Evolutionary conservation across 2,329 filamentous ascomycete species (phyloP).

Genomic region (Paracamarosporium sp.): DNA sequence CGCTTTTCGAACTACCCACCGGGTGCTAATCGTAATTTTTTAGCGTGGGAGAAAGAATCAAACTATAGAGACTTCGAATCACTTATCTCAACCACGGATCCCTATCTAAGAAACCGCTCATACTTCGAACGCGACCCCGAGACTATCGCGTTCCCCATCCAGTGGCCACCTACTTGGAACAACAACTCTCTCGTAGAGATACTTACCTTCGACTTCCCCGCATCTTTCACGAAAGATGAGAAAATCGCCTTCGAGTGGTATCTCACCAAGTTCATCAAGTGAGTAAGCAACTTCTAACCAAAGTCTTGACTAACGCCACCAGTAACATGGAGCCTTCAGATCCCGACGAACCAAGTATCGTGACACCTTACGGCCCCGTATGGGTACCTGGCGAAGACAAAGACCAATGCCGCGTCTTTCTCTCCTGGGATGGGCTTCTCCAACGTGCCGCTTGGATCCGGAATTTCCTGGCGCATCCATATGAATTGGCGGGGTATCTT

Average conservation of each 20-base stretch:
- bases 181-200: not conserved
- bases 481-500: not conserved
- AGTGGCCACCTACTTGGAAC: not conserved
- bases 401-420: not conserved
- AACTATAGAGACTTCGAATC: not conserved
- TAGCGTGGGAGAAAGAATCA: not conserved
- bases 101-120: not conserved
- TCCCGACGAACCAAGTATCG: not conserved
- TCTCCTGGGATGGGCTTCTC: not conserved
- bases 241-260: not conserved
- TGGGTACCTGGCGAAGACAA: not conserved
- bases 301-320: not conserved
- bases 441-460: not conserved
- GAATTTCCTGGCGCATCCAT: not conserved
- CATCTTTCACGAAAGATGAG: not conserved
- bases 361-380: not conserved
- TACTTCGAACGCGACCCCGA: not conserved
- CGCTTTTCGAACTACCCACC: not conserved
- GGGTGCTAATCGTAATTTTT: not conserved
- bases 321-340: not conserved
- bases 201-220: not conserved
- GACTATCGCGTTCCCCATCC: not conserved
- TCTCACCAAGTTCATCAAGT: not conserved
- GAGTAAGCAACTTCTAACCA: no score
- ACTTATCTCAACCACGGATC: not conserved